phyloP scores from a whole-genome alignment of 805 yeast genomes.

The Yueomyces sinensis region DNA sequence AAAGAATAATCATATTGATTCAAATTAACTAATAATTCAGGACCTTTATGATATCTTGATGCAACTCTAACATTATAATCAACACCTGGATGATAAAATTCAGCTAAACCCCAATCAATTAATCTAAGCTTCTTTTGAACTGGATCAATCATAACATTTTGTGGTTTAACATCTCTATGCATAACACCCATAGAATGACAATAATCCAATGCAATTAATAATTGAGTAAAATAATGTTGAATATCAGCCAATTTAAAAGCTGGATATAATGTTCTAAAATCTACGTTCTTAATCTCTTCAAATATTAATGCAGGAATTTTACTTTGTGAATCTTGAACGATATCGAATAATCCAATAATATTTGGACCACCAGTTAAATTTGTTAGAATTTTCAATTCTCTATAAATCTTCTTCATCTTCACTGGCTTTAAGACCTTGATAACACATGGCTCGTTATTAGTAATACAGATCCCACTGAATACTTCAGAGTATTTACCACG shows the following conservation, averaged over 20 bases:
- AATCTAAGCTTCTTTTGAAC: conserved; percentile 45
- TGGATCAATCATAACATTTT: conserved; percentile 88
- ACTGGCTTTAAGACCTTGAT: conserved; percentile 91
- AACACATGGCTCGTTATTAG: conserved; percentile 53
- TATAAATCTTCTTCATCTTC: conserved; percentile 79
- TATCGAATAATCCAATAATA: conserved; percentile 60
- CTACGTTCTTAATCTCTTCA: conserved; percentile 74
- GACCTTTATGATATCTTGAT: conserved; percentile 83
- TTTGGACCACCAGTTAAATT: conserved; percentile 78
- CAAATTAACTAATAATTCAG: conserved; percentile 72
- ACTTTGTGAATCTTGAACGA: conserved; percentile 75
- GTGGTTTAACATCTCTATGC: conserved; percentile 92
- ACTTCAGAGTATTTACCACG: conserved; percentile 93
- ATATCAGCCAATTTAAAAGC: conserved; percentile 63
- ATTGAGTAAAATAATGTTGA: conserved; percentile 70
- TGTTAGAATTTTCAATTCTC: conserved; percentile 80
- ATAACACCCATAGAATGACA: conserved; percentile 90
- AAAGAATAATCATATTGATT: conserved; percentile 79
- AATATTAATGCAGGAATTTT: conserved; percentile 83
- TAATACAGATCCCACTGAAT: conserved; percentile 65
- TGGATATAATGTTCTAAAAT: conserved; percentile 78
- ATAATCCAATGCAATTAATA: conserved; percentile 71
- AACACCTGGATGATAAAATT: conserved; percentile 79
- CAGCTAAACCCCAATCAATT: conserved; percentile 94
- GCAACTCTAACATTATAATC: conserved; percentile 90